A percentile compares a stretch with the other conserved stretches of the same genome.
phyloP scores from a whole-genome alignment of 2,329 filamentous ascomycete genomes.

The Aspergillus phoenicis region DNA sequence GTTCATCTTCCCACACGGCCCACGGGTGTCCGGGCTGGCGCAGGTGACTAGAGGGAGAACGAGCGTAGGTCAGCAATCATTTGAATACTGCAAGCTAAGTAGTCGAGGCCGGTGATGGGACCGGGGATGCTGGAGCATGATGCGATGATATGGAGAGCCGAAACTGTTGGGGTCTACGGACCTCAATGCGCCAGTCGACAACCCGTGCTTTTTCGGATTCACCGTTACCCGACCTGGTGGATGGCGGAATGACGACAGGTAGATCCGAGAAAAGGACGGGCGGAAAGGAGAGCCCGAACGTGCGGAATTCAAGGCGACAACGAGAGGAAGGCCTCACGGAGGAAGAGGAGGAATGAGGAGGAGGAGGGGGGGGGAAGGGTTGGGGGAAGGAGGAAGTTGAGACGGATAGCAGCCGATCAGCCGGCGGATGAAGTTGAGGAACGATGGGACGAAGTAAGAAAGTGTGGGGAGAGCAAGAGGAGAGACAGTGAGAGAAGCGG shows the following conservation, averaged over 20 bases:
- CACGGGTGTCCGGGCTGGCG: slow-evolving; percentile 48
- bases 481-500: slow-evolving; percentile 2
- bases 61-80: slow-evolving; percentile 23
- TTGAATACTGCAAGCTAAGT: not conserved
- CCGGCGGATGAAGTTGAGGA: slow-evolving; percentile 10
- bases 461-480: slow-evolving; percentile 16
- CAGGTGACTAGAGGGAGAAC: slow-evolving; percentile 35
- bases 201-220: slow-evolving; percentile 30
- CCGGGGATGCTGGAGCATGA: slow-evolving; percentile 21
- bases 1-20: slow-evolving; percentile 75
- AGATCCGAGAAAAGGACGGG: not conserved
- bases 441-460: slow-evolving; percentile 1
- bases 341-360: not conserved
- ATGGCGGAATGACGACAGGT: slow-evolving; percentile 11
- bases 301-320: not conserved
- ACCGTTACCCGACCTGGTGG: slow-evolving; percentile 15
- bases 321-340: not conserved
- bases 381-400: slow-evolving; percentile 7
- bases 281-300: not conserved
- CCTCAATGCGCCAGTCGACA: slow-evolving; percentile 45
- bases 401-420: not conserved
- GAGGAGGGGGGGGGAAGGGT: not conserved
- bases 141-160: slow-evolving; percentile 8
- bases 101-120: slow-evolving; percentile 15
- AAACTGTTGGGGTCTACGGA: slow-evolving; percentile 26